A percentile compares a stretch with the other conserved stretches of the same genome.
Conservation (phyloP, 768 basidiomycete genomes). For the Hirschioporus abietinus region DNA sequence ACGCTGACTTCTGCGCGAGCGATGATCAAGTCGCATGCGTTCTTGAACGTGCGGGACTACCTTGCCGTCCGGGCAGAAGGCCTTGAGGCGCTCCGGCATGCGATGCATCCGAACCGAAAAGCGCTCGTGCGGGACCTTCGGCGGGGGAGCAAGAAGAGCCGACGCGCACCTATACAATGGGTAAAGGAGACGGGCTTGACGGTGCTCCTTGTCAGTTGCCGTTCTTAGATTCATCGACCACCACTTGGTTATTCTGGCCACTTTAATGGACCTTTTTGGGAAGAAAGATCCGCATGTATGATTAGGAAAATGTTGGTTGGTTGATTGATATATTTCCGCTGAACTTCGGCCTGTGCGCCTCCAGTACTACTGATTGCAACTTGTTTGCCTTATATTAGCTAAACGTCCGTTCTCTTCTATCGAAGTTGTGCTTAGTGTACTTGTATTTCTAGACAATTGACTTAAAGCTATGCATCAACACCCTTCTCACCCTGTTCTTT, state of each 20-base stretch:
- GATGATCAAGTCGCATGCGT: slow-evolving; percentile 58
- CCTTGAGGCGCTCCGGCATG: slow-evolving; percentile 49
- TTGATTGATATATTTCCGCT: neutral
- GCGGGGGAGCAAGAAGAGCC: slow-evolving; percentile 34
- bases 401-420: neutral
- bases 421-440: neutral
- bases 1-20: slow-evolving; percentile 65
- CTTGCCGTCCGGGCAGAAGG: slow-evolving; percentile 61
- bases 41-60: slow-evolving; percentile 72
- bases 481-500: neutral
- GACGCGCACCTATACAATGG: slow-evolving; percentile 40
- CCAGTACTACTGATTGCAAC: neutral
- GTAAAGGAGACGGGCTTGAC: slow-evolving; percentile 56
- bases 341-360: neutral
- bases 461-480: neutral
- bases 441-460: neutral
- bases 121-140: slow-evolving; percentile 59
- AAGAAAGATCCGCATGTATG: neutral
- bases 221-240: neutral
- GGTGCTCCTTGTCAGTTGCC: slow-evolving; percentile 54
- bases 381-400: neutral
- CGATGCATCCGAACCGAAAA: slow-evolving; percentile 56
- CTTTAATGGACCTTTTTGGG: neutral
- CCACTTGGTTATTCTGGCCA: neutral
- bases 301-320: neutral